Base-by-base conservation (phyloP, 345 rosid species). In the Psidium friedrichsthalianum region DNA sequence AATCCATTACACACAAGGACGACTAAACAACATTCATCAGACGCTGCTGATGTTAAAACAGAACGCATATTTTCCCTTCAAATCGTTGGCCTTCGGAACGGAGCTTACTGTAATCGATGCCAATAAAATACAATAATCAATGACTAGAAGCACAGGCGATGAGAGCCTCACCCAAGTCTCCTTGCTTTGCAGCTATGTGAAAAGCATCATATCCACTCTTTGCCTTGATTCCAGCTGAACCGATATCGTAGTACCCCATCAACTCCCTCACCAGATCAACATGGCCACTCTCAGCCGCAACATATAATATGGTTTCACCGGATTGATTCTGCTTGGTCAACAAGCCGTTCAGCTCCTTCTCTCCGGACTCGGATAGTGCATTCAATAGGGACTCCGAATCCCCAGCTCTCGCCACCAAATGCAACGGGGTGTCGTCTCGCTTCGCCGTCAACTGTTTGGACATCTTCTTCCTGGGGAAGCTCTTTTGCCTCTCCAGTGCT, bases 131-230 rank as follows among this genome's bases (percentile, higher is more conserved):
- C 80, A 24, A 29, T n/a, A 81, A 81, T 44, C 83, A 81, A 24
- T 15, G 22, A 81, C 55, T 51, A 81, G 51, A 81, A 44, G 52
- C 52, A 47, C 55, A 81, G 55, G 22, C 13, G 11, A 8, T 6
- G 44, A 82, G 58, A 88, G 85, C 76, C 93, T 87, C 87, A 95
- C 99, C 91, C 82, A 95, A 89, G 81, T 93, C 29, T 49, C 98
- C 99, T 87, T 93, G 95, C 93, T 94, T 95, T 57, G 98, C 96
- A 88, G 98, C 99, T 84, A 95, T 87, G 82, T 95, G 98, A 86
- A 95, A 95, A 25, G 99, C 95, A 86, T 97, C 99, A 81, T 87
- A 95, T 24, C 98, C 96, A 82, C 95, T 95, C 86, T 91, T 92
- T 9, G 99, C 98, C 88, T 91, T 95, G 51, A 90, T 86, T 82